A percentile compares a stretch with the other conserved stretches of the same genome.
phyloP scores from a whole-genome alignment of 2,329 filamentous ascomycete genomes.

The Cladosporium velox region DNA sequence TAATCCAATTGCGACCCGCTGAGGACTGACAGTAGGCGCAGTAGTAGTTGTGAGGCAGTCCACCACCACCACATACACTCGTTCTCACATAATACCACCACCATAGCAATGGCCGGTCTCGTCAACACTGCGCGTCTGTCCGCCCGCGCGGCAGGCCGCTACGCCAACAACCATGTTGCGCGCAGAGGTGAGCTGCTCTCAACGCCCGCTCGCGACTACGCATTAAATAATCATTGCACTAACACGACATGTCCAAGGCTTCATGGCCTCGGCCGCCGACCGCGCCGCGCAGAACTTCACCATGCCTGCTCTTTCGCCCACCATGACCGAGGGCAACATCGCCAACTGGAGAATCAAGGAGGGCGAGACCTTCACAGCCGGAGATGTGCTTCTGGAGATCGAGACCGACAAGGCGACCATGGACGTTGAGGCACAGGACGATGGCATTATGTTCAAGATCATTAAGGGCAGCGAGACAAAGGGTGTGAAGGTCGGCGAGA shows the following conservation, averaged over 20 bases:
- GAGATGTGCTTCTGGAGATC: slow-evolving; percentile 87
- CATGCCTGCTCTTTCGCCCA: slow-evolving; percentile 88
- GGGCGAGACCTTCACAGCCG: slow-evolving; percentile 77
- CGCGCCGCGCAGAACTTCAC: slow-evolving; percentile 82
- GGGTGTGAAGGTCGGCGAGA: slow-evolving; percentile 71
- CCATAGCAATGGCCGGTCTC: slow-evolving; percentile 34
- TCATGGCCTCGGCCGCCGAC: slow-evolving; percentile 31
- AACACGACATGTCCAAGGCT: slow-evolving; percentile 26
- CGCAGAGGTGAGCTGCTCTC: slow-evolving; percentile 30
- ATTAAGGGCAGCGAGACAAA: slow-evolving; percentile 72
- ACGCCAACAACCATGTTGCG: slow-evolving; percentile 29
- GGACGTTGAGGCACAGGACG: slow-evolving; percentile 92
- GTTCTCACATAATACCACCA: background rate
- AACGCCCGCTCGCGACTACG: background rate
- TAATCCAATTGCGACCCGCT: slow-evolving; percentile 8
- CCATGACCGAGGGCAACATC: slow-evolving; percentile 93
- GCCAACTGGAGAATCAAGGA: slow-evolving; percentile 83
- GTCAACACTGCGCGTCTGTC: slow-evolving; percentile 33
- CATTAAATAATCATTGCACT: slow-evolving; percentile 9
- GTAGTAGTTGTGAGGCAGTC: slow-evolving; percentile 5
- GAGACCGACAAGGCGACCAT: slow-evolving; percentile 94
- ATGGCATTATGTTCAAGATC: slow-evolving; percentile 84
- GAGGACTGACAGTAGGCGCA: background rate
- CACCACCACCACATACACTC: slow-evolving; percentile 8
- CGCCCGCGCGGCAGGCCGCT: slow-evolving; percentile 33